These are phyloP conservation scores for Exophiala alcalophila DNA, from an alignment of 2,329 filamentous ascomycete genomes.

Conservation along the genomic window DNA sequence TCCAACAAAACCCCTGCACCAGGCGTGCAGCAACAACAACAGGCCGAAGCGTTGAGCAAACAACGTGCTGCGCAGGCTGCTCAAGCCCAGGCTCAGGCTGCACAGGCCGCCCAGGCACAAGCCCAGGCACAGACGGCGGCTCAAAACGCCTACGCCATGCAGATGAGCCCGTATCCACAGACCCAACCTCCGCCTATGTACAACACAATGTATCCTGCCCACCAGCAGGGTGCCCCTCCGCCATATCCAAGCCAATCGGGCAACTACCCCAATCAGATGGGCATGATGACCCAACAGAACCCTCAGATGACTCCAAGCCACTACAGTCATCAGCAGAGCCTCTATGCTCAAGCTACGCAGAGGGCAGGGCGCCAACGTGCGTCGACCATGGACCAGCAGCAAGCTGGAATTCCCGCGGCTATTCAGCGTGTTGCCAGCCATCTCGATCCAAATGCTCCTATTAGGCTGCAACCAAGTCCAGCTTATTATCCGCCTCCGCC, in stretches of 20 bases:
- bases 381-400: slow-evolving; percentile 93
- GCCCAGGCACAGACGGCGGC: slow-evolving; percentile 65
- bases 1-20: slow-evolving; percentile 86
- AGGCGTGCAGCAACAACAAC: slow-evolving; percentile 91
- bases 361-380: slow-evolving; percentile 81
- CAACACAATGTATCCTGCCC: slow-evolving; percentile 69
- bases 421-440: slow-evolving; percentile 95
- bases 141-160: slow-evolving; percentile 65
- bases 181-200: slow-evolving; percentile 65
- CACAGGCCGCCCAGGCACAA: slow-evolving; percentile 49
- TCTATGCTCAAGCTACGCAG: slow-evolving; percentile 71
- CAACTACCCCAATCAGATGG: slow-evolving; percentile 70
- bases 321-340: slow-evolving; percentile 68
- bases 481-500: slow-evolving; percentile 94
- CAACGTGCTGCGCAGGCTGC: slow-evolving; percentile 66
- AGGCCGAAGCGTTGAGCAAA: slow-evolving; percentile 90
- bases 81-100: slow-evolving; percentile 48
- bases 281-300: slow-evolving; percentile 61
- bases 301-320: slow-evolving; percentile 64
- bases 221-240: slow-evolving; percentile 69
- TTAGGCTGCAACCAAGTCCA: slow-evolving; percentile 88
- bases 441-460: slow-evolving; percentile 89
- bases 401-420: slow-evolving; percentile 84
- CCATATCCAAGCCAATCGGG: slow-evolving; percentile 72
- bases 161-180: slow-evolving; percentile 55